A percentile compares a stretch with the other conserved stretches of the same genome.
These are phyloP conservation scores for Ophiostoma perfectum DNA, from an alignment of 2,329 filamentous ascomycete genomes.

Conservation along the genomic window DNA sequence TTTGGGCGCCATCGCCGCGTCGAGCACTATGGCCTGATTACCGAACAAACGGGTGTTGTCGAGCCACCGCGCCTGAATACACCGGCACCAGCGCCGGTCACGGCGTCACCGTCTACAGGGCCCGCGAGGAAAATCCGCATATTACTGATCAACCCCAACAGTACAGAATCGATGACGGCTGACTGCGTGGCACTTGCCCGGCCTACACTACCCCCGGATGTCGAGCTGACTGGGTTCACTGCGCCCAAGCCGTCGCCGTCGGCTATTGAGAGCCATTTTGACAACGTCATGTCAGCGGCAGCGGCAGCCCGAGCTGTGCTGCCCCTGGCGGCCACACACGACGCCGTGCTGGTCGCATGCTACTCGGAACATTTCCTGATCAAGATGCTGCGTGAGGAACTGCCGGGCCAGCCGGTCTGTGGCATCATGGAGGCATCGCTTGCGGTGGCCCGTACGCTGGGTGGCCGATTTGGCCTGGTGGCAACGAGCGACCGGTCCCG, in stretches of 20 bases:
- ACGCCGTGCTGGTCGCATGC: constrained; percentile 28
- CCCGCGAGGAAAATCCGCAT: constrained; percentile 23
- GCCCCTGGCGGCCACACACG: constrained; percentile 25
- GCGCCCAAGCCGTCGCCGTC: constrained; percentile 24
- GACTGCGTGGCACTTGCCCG: constrained; percentile 23
- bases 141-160: constrained; percentile 27
- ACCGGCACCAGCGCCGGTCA: background rate
- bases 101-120: background rate
- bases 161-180: constrained; percentile 24
- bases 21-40: constrained; percentile 36
- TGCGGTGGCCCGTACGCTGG: constrained; percentile 24
- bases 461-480: constrained; percentile 25
- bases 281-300: constrained; percentile 27
- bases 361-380: constrained; percentile 27
- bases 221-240: constrained; percentile 25
- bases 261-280: constrained; percentile 25
- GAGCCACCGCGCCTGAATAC: constrained; percentile 22
- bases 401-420: constrained; percentile 25
- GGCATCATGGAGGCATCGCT: constrained; percentile 28
- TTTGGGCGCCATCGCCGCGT: constrained; percentile 26
- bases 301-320: constrained; percentile 26
- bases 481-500: constrained; percentile 25
- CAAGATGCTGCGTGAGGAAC: constrained; percentile 26
- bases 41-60: constrained; percentile 29
- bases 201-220: constrained; percentile 25